phyloP scores from a whole-genome alignment of 2,329 filamentous ascomycete genomes.

The Exophiala oligosperma region DNA sequence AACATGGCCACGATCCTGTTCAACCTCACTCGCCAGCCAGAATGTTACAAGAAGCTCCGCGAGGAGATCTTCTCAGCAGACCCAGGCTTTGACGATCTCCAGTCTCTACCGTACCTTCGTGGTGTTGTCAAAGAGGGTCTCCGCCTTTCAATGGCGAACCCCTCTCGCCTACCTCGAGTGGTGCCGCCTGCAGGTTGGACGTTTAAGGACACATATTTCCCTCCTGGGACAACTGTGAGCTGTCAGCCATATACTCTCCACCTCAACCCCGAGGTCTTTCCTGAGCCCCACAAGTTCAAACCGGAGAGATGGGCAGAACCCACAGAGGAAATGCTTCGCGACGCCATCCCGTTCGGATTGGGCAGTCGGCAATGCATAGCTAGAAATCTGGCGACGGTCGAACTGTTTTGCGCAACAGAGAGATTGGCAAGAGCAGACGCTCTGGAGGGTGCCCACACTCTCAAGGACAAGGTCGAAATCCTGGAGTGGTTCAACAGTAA shows the following conservation, averaged over 20 bases:
- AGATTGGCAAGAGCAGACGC: slow-evolving; percentile 46
- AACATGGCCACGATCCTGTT: slow-evolving; percentile 52
- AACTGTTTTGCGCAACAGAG: slow-evolving; percentile 45
- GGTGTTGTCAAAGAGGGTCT: slow-evolving; percentile 53
- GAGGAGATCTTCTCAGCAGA: slow-evolving; percentile 21
- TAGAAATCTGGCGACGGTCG: slow-evolving; percentile 47
- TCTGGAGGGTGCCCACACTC: slow-evolving; percentile 44
- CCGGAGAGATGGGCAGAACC: slow-evolving; percentile 52
- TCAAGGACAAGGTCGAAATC: slow-evolving; percentile 49
- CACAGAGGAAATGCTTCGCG: slow-evolving; percentile 41
- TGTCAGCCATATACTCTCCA: slow-evolving; percentile 50
- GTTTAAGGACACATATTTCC: slow-evolving; percentile 40
- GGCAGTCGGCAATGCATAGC: slow-evolving; percentile 53
- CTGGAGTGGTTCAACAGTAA: slow-evolving; percentile 58
- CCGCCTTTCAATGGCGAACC: slow-evolving; percentile 53
- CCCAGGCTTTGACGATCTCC: slow-evolving; percentile 31
- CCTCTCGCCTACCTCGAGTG: slow-evolving; percentile 50
- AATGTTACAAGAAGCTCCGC: slow-evolving; percentile 33
- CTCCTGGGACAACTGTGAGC: slow-evolving; percentile 48
- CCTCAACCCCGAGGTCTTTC: slow-evolving; percentile 45
- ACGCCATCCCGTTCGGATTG: slow-evolving; percentile 52
- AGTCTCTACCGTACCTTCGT: slow-evolving; percentile 47
- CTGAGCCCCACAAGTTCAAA: slow-evolving; percentile 43
- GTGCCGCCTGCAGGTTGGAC: slow-evolving; percentile 44
- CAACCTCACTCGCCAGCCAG: slow-evolving; percentile 45